Percentiles rank a stretch among this genome's conserved stretches.
phyloP scores from a whole-genome alignment of 179 eudicot species.

The Spinacia oleracea region DNA sequence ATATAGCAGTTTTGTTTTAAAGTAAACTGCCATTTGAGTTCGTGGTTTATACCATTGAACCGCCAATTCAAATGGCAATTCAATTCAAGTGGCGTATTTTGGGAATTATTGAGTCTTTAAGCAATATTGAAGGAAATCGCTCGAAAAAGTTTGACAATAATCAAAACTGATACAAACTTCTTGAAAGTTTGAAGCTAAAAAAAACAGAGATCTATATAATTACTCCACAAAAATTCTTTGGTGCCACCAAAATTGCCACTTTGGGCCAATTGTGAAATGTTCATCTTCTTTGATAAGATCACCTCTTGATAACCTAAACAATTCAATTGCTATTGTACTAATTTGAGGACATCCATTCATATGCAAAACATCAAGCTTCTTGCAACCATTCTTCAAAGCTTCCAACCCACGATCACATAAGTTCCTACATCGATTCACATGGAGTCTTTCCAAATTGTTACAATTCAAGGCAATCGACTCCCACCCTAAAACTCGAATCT shows the following conservation, averaged over 20 bases:
- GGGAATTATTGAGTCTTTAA: too few relatives aligned
- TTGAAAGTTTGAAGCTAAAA: not conserved
- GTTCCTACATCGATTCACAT: conserved; percentile 64
- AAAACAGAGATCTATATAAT: not conserved
- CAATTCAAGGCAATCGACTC: conserved; percentile 58
- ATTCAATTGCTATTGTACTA: conserved; percentile 37
- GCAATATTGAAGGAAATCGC: too few relatives aligned
- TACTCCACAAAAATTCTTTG: conserved; percentile 1
- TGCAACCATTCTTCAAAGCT: conserved; percentile 60
- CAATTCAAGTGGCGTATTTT: too few relatives aligned
- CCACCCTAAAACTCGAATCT: conserved; percentile 54
- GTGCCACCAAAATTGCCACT: conserved; percentile 27
- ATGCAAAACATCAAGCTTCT: conserved; percentile 46
- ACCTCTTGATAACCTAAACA: conserved; percentile 50
- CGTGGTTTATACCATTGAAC: too few relatives aligned
- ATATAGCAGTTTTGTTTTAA: too few relatives aligned
- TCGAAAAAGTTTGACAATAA: too few relatives aligned
- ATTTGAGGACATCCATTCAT: conserved; percentile 47
- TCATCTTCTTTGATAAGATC: conserved; percentile 54
- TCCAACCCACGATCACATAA: conserved; percentile 53
- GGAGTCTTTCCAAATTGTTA: conserved; percentile 53
- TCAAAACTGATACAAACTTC: not conserved
- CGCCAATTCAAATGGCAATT: too few relatives aligned
- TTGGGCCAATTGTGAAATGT: conserved; percentile 41
- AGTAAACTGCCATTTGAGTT: too few relatives aligned